Conservation (phyloP, 2,329 filamentous ascomycete species). For the Alternaria rosae region DNA sequence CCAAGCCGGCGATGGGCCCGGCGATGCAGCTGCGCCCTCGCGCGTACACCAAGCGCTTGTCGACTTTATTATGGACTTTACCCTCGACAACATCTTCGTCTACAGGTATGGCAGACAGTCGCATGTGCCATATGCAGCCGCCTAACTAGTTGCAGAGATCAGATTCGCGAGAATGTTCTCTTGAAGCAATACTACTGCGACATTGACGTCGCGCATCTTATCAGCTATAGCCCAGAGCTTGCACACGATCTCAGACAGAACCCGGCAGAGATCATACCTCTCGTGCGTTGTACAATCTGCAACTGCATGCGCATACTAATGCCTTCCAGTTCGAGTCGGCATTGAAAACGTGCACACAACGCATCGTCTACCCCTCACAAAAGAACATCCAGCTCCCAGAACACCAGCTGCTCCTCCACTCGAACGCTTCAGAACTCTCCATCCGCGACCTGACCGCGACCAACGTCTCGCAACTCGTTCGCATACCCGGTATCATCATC, state of each 20-base stretch:
- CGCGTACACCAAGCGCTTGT: constrained; percentile 78
- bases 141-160: constrained; percentile 72
- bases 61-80: constrained; percentile 91
- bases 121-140: constrained; percentile 10
- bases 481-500: constrained; percentile 97
- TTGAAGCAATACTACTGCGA: constrained; percentile 96
- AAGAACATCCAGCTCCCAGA: constrained; percentile 75
- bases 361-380: constrained; percentile 86
- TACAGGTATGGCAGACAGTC: constrained; percentile 67
- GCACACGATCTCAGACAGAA: constrained; percentile 89
- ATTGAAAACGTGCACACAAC: constrained; percentile 87
- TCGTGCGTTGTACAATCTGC: constrained; percentile 64
- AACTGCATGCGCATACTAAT: constrained; percentile 20
- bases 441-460: constrained; percentile 94
- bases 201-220: constrained; percentile 92
- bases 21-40: constrained; percentile 43
- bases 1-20: constrained; percentile 43
- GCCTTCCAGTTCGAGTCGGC: constrained; percentile 81
- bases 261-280: constrained; percentile 88
- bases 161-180: constrained; percentile 92
- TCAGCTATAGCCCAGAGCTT: constrained; percentile 94
- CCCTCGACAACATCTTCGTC: constrained; percentile 91
- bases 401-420: constrained; percentile 94
- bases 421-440: constrained; percentile 85
- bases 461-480: constrained; percentile 91